Evolutionary conservation across 257 asterid genomes (phyloP).

Genomic region (Thymus mandschuricus): DNA sequence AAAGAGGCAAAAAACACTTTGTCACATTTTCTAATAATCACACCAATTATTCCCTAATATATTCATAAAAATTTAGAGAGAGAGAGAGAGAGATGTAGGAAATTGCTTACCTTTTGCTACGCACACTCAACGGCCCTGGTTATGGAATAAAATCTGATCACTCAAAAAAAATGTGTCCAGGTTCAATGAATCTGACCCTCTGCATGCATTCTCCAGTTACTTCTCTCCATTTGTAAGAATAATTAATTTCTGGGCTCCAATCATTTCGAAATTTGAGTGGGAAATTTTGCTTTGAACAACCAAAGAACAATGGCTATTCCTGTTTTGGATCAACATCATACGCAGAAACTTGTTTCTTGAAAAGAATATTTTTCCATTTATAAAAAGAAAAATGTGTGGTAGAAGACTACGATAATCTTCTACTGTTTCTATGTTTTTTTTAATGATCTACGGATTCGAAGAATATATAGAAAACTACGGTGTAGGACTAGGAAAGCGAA

Average conservation of each 20-base stretch:
- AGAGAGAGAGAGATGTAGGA: slow-evolving; percentile 18
- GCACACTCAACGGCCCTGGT: slow-evolving; percentile 48
- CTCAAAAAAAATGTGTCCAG: slow-evolving; percentile 37
- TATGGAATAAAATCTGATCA: slow-evolving; percentile 22
- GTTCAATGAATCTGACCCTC: slow-evolving; percentile 40
- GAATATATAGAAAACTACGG: neutral
- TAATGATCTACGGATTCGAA: neutral
- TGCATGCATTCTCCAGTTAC: slow-evolving; percentile 19
- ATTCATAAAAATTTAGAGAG: neutral
- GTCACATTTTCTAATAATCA: neutral
- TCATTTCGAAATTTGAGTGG: slow-evolving; percentile 25
- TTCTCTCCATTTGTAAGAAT: slow-evolving; percentile 22
- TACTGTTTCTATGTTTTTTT: too few species aligned
- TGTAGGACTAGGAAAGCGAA: neutral
- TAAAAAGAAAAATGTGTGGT: neutral
- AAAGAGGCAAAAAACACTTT: slow-evolving; percentile 5
- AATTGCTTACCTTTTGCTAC: slow-evolving; percentile 33
- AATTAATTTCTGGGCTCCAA: slow-evolving; percentile 24
- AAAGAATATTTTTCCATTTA: neutral
- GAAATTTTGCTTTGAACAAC: neutral
- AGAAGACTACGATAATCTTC: neutral
- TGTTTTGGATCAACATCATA: slow-evolving; percentile 18
- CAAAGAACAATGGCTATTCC: neutral
- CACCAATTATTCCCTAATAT: neutral
- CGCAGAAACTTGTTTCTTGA: neutral